A percentile compares a stretch with the other conserved stretches of the same genome.
phyloP scores from a whole-genome alignment of 495 filamentous ascomycete genomes.

The Rostrohypoxylon terebratum region DNA sequence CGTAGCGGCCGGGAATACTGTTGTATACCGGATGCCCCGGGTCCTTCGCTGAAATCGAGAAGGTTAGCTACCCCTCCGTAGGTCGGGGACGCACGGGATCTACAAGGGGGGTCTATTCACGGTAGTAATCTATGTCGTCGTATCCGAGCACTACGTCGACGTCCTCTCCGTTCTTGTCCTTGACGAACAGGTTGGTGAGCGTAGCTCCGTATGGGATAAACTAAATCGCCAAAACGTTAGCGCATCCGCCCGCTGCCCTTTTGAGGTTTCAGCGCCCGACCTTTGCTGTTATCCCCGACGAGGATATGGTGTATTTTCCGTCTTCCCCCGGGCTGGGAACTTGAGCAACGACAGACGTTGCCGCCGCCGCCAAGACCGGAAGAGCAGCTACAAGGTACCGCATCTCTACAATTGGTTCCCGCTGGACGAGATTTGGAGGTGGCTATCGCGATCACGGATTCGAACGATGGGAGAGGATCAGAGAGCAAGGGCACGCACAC shows the following conservation, averaged over 20 bases:
- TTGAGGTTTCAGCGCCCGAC: slow-evolving; percentile 43
- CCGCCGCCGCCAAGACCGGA: slow-evolving; percentile 39
- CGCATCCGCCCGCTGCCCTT: background rate
- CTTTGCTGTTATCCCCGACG: slow-evolving; percentile 65
- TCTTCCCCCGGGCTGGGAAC: slow-evolving; percentile 43
- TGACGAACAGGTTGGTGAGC: slow-evolving; percentile 68
- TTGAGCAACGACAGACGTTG: slow-evolving; percentile 41
- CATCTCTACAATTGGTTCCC: slow-evolving; percentile 45
- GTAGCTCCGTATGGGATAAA: slow-evolving; percentile 68
- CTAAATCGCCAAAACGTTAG: slow-evolving; percentile 45
- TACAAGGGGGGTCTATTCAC: slow-evolving; percentile 44
- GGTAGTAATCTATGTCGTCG: slow-evolving; percentile 63
- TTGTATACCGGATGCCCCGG: slow-evolving; percentile 64
- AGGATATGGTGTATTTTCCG: slow-evolving; percentile 60
- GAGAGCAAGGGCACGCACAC: slow-evolving; percentile 18
- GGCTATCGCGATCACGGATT: slow-evolving; percentile 29
- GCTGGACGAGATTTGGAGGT: slow-evolving; percentile 19
- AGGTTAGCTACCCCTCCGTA: slow-evolving; percentile 34
- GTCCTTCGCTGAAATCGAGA: slow-evolving; percentile 53
- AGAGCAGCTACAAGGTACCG: slow-evolving; percentile 38
- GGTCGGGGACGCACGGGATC: slow-evolving; percentile 15
- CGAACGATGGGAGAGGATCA: slow-evolving; percentile 11
- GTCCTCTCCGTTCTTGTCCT: slow-evolving; percentile 66
- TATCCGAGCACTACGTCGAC: slow-evolving; percentile 67
- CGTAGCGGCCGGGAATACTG: slow-evolving; percentile 65